These are phyloP conservation scores for Wickerhamiella lipophila DNA, from an alignment of 805 yeast species.

Conservation along the genomic window DNA sequence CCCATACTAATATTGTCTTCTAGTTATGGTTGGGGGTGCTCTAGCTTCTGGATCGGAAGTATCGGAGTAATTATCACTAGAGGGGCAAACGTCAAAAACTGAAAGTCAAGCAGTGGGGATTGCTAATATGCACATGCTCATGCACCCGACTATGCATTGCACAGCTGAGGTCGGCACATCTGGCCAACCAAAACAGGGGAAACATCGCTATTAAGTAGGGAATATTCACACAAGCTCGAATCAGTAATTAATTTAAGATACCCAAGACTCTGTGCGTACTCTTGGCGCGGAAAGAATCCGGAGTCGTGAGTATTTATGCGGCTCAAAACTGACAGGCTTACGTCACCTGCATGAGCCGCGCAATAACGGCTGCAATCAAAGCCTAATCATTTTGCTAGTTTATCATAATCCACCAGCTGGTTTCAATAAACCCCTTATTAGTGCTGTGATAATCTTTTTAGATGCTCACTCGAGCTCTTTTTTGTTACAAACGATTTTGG, in stretches of 20 bases:
- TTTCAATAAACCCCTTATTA: too few relatives aligned
- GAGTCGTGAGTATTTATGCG: background rate
- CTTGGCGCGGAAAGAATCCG: too few relatives aligned
- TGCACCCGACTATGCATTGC: background rate
- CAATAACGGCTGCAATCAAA: background rate
- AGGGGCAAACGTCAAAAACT: too few relatives aligned
- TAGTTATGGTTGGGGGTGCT: background rate
- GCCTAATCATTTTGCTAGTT: background rate
- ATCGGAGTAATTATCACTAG: background rate
- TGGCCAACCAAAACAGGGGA: too few relatives aligned
- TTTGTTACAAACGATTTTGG: too few relatives aligned
- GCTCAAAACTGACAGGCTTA: slow-evolving; percentile 2
- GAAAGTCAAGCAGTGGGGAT: background rate
- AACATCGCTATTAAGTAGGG: too few relatives aligned
- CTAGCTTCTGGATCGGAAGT: background rate
- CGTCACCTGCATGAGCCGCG: background rate
- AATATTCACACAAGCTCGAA: too few relatives aligned
- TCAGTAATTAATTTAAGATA: too few relatives aligned
- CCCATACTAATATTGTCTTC: background rate
- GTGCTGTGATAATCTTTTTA: too few relatives aligned
- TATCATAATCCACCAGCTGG: background rate
- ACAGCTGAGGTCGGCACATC: background rate
- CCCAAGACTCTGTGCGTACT: too few relatives aligned
- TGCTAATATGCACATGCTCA: slow-evolving; percentile 1
- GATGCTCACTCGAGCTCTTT: too few relatives aligned